Evolutionary conservation across 495 filamentous ascomycete species (phyloP), one percentile per base, ranked within the genome.

Genomic region (Halenospora varia): DNA sequence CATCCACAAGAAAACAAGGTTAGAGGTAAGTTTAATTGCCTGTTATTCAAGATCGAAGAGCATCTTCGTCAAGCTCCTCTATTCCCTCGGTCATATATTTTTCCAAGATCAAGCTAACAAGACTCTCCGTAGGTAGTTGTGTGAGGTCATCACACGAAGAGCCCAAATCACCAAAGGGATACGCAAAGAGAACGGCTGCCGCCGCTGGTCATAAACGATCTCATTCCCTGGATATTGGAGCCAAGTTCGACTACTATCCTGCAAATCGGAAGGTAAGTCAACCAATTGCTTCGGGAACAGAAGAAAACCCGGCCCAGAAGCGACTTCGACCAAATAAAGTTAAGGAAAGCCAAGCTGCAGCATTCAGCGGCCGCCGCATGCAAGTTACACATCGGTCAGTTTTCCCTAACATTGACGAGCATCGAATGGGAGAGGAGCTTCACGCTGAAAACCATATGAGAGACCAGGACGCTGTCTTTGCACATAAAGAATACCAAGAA

Each of bases 191-290:
- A 40, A 61, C 45, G 10, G 8, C 42, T 47, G 29, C 19, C 49
- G 51, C 17, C 48, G 48, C 42, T 40, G 53, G 45, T 17, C 75
- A 76, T 53, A 71, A 66, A 53, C 68, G 75, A 25, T 70, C 75
- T 6, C 72, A 73, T 59, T 76, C 74, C 0, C 61, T 75, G 22
- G 68, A 69, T 15, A 46, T 63, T 60, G 42, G 51, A 47, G 50
- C 26, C 46, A 41, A 57, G n/a, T 61, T 57, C n/a, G 45, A 56
- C 10, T 56, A 51, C 35, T 41, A 57, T 42, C 8, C 42, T 25
- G 20, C 2, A 9, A 42, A 44, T 24, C 25, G 54, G 10, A 44
- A 53, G 6, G 15, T 35, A 17, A 60, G 54, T 40, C 61, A 63
- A 49, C 55, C 57, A 19, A 17, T 40, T 46, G 24, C 25, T 39